Evolutionary conservation across 805 yeast species (phyloP).

Genomic region (Candida sakaeoensis): DNA sequence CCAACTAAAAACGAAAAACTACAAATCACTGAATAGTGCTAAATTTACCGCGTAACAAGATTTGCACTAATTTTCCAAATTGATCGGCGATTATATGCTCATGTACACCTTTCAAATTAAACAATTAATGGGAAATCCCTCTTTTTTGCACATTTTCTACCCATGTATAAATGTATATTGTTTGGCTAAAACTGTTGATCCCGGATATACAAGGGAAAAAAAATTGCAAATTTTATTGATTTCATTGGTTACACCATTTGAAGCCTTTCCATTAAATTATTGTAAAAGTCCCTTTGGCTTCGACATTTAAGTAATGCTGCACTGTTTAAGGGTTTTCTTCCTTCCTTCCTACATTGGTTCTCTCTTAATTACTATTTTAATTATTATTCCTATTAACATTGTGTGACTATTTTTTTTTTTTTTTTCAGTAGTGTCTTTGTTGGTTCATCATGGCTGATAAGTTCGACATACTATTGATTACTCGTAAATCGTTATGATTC

Average conservation of each 20-base stretch:
- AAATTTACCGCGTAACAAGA: slow-evolving; percentile 1
- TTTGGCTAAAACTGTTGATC: neutral
- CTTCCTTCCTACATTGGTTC: neutral
- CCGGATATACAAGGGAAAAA: neutral
- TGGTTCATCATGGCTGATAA: slow-evolving; percentile 9
- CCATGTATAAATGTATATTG: neutral
- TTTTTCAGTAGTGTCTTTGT: slow-evolving; percentile 7
- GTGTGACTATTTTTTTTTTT: too few relatives aligned
- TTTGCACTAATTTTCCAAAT: neutral
- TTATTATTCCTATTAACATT: neutral
- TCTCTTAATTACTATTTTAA: neutral
- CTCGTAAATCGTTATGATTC: slow-evolving; percentile 9
- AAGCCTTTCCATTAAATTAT: too few relatives aligned
- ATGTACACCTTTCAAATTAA: too few relatives aligned
- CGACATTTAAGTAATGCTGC: neutral
- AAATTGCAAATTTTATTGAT: neutral
- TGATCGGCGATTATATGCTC: neutral
- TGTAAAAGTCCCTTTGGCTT: neutral
- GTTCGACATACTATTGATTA: slow-evolving; percentile 11
- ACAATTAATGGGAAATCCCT: too few relatives aligned
- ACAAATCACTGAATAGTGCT: neutral
- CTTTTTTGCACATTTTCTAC: too few relatives aligned
- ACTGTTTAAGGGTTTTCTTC: neutral
- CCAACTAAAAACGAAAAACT: too few relatives aligned
- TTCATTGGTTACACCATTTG: neutral